These are phyloP conservation scores for Saccharomycopsis sp. DNA, from an alignment of 805 yeast species.

Conservation along the genomic window DNA sequence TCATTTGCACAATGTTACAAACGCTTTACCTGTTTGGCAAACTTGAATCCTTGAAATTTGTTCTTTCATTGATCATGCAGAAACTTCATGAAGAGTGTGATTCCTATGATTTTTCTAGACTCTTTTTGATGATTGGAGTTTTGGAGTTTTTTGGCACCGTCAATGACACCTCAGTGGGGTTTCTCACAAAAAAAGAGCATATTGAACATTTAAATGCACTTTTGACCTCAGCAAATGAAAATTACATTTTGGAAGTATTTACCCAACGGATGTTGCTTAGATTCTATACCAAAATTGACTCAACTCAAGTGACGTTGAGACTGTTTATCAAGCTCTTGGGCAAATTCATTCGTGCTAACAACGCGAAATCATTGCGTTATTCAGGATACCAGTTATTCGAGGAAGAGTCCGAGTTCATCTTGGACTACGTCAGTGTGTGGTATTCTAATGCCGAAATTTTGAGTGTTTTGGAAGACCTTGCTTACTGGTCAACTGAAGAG, in stretches of 20 bases:
- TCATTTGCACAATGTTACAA: slow-evolving; percentile 33
- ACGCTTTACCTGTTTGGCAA: slow-evolving; percentile 25
- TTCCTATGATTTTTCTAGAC: slow-evolving; percentile 62
- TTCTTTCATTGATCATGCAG: slow-evolving; percentile 31
- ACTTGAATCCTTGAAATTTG: slow-evolving; percentile 5
- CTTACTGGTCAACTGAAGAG: slow-evolving; percentile 1
- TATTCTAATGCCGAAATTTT: slow-evolving; percentile 26
- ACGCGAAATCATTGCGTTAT: slow-evolving; percentile 13
- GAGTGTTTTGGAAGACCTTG: neutral
- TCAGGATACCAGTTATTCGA: slow-evolving; percentile 29
- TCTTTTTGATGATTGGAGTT: slow-evolving; percentile 51
- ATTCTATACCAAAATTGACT: slow-evolving; percentile 34
- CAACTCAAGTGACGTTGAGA: slow-evolving; percentile 24
- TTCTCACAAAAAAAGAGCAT: slow-evolving; percentile 24
- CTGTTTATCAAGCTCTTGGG: slow-evolving; percentile 31
- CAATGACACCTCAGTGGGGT: neutral
- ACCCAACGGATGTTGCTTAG: slow-evolving; percentile 45
- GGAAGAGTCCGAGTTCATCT: slow-evolving; percentile 32
- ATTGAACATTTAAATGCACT: slow-evolving; percentile 28
- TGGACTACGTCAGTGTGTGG: slow-evolving; percentile 28
- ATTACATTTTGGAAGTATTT: slow-evolving; percentile 41
- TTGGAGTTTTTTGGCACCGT: slow-evolving; percentile 28
- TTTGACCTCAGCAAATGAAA: slow-evolving; percentile 37
- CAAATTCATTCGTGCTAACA: slow-evolving; percentile 29
- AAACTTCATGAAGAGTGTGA: slow-evolving; percentile 40